Conservation (phyloP, 306 rosid genomes). For the Ochetophila trinervis region DNA sequence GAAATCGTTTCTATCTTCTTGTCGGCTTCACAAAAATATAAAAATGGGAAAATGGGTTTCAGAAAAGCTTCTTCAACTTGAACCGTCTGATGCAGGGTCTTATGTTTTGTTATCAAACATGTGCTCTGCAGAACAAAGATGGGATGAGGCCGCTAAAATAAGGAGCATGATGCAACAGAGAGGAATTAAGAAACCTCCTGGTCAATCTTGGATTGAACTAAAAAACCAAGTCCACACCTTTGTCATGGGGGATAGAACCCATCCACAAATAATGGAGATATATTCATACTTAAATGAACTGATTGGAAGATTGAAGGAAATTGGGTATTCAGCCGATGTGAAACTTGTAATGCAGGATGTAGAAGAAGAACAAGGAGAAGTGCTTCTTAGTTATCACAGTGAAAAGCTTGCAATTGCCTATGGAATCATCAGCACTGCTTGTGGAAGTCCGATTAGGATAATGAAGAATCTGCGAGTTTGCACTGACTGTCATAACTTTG, state of each 20-base stretch:
- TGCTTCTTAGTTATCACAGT: slow-evolving; percentile 62
- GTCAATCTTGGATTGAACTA: slow-evolving; percentile 82
- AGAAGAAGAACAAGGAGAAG: slow-evolving; percentile 77
- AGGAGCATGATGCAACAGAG: slow-evolving; percentile 66
- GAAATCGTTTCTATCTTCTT: slow-evolving; percentile 72
- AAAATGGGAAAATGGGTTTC: slow-evolving; percentile 76
- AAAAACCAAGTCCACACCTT: slow-evolving; percentile 63
- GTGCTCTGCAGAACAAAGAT: slow-evolving; percentile 49
- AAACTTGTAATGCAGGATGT: slow-evolving; percentile 64
- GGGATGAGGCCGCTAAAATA: slow-evolving; percentile 72
- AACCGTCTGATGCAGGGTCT: slow-evolving; percentile 64
- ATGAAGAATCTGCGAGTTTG: slow-evolving; percentile 75
- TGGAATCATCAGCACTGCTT: slow-evolving; percentile 47
- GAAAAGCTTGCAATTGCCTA: slow-evolving; percentile 68
- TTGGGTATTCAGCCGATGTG: slow-evolving; percentile 57
- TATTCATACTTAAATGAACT: slow-evolving; percentile 53
- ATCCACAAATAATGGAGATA: slow-evolving; percentile 42
- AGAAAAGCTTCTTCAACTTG: slow-evolving; percentile 49
- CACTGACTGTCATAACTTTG: slow-evolving; percentile 64
- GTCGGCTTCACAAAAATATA: slow-evolving; percentile 59
- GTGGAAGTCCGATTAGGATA: slow-evolving; percentile 52
- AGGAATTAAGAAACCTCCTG: slow-evolving; percentile 68
- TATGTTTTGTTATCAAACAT: slow-evolving; percentile 66
- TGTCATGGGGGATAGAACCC: slow-evolving; percentile 58
- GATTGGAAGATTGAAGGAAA: slow-evolving; percentile 63